Conservation (phyloP, 139 green algal species). For the Chlamydomonas sp. region DNA sequence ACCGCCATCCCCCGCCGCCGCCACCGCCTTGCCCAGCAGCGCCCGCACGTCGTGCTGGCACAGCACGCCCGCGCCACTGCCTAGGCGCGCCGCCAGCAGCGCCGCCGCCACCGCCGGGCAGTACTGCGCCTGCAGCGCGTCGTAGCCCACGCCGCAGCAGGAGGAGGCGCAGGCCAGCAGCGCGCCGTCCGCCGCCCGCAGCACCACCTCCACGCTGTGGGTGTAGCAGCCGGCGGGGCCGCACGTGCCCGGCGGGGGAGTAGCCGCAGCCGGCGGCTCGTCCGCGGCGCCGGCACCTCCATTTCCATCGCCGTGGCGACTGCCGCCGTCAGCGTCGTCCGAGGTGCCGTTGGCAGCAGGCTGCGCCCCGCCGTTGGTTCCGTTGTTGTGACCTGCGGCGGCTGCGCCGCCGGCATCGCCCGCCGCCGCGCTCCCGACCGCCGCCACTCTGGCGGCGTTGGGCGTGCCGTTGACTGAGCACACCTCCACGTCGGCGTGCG, state of each 20-base stretch:
- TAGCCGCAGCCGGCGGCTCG: too few species aligned
- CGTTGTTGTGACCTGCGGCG: too few species aligned
- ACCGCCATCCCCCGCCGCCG: not conserved
- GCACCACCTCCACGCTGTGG: constrained; percentile 14
- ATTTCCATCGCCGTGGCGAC: not conserved
- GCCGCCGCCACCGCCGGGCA: constrained; percentile 35
- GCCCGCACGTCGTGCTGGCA: not conserved
- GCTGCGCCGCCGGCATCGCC: not conserved
- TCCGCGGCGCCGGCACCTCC: not conserved
- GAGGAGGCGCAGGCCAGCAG: constrained; percentile 7
- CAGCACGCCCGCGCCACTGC: not conserved
- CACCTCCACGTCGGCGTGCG: not conserved
- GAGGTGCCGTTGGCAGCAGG: too few species aligned
- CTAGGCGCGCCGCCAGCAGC: constrained; percentile 24
- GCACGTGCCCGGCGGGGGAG: constrained; percentile 9
- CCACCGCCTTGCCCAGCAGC: not conserved
- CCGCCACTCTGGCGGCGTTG: not conserved
- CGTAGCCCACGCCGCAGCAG: constrained; percentile 40
- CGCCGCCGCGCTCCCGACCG: not conserved
- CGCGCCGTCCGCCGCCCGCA: not conserved
- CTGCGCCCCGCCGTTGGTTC: too few species aligned
- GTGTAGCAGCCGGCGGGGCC: not conserved
- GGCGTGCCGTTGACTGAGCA: constrained; percentile 28
- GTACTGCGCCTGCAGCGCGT: constrained; percentile 28
- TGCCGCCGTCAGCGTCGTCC: not conserved